These are phyloP conservation scores for Amanita exitialis DNA, from an alignment of 768 basidiomycete species.

Conservation along the genomic window DNA sequence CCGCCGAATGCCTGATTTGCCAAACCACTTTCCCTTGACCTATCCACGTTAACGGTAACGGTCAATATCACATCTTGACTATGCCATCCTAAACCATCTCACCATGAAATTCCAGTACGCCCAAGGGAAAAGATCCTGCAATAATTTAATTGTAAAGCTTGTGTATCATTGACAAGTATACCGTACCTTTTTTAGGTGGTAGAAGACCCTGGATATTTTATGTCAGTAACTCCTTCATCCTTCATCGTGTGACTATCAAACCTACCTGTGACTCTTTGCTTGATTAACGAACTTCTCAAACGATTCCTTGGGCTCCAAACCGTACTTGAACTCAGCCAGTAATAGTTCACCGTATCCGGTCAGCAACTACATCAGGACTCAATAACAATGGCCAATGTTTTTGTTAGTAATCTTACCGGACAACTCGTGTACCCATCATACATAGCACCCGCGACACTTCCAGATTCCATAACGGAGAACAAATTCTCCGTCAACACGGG, in stretches of 20 bases:
- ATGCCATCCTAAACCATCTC: constrained; percentile 13
- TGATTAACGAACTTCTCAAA: constrained; percentile 70
- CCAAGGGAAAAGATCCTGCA: constrained; percentile 57
- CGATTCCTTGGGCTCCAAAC: constrained; percentile 76
- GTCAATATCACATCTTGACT: constrained; percentile 8
- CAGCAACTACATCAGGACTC: constrained; percentile 38
- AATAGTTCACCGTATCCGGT: constrained; percentile 77
- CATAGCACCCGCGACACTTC: constrained; percentile 52
- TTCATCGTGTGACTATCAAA: constrained; percentile 1
- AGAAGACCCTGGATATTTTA: constrained; percentile 48
- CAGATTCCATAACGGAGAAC: constrained; percentile 63
- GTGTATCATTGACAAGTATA: neutral
- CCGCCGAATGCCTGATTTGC: constrained; percentile 21
- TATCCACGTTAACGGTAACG: constrained; percentile 29
- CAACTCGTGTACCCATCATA: constrained; percentile 92
- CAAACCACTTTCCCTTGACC: constrained; percentile 38
- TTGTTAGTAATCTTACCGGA: constrained; percentile 41
- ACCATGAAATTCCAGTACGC: constrained; percentile 76
- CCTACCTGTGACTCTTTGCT: constrained; percentile 60
- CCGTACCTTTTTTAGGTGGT: constrained; percentile 75
- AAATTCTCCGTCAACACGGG: constrained; percentile 89
- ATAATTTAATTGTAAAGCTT: constrained; percentile 8
- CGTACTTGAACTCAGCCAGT: constrained; percentile 94
- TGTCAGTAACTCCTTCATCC: constrained; percentile 3
- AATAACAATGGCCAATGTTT: constrained; percentile 1